These are phyloP conservation scores for Sinapis alba DNA, from an alignment of 441 rosid species.

Conservation along the genomic window DNA sequence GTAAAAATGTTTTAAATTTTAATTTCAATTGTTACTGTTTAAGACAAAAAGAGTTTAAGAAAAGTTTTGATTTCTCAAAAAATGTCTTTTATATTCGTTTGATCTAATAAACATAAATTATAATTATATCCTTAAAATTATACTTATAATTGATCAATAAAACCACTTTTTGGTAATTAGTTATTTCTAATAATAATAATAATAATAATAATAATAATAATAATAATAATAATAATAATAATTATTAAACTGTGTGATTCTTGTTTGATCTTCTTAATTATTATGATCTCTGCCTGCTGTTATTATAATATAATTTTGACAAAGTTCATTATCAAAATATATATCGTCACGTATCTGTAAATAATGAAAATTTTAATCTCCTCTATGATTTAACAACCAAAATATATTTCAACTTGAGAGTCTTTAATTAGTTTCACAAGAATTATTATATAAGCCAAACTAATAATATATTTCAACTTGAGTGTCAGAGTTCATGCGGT, in stretches of 20 bases:
- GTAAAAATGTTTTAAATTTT: too few relatives aligned
- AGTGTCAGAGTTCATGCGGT: slow-evolving; percentile 9
- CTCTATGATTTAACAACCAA: neutral
- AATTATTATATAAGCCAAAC: slow-evolving; percentile 6
- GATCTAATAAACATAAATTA: neutral
- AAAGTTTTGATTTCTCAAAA: neutral
- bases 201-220: too few relatives aligned
- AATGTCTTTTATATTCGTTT: neutral
- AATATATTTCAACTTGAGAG: neutral
- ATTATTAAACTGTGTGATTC: too few relatives aligned
- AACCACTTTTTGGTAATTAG: neutral
- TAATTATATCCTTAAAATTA: neutral
- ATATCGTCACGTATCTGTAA: neutral
- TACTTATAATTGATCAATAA: neutral
- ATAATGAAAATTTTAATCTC: neutral
- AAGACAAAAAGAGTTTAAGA: neutral
- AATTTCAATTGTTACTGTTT: too few relatives aligned
- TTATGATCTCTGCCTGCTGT: neutral
- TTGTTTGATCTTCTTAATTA: too few relatives aligned
- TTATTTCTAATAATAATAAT: neutral
- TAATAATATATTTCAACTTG: slow-evolving; percentile 2
- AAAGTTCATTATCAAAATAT: neutral
- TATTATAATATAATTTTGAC: neutral
- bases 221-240: too few relatives aligned
- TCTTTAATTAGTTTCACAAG: neutral